Conservation (phyloP, 345 rosid genomes). For the Sonneratia alba region DNA sequence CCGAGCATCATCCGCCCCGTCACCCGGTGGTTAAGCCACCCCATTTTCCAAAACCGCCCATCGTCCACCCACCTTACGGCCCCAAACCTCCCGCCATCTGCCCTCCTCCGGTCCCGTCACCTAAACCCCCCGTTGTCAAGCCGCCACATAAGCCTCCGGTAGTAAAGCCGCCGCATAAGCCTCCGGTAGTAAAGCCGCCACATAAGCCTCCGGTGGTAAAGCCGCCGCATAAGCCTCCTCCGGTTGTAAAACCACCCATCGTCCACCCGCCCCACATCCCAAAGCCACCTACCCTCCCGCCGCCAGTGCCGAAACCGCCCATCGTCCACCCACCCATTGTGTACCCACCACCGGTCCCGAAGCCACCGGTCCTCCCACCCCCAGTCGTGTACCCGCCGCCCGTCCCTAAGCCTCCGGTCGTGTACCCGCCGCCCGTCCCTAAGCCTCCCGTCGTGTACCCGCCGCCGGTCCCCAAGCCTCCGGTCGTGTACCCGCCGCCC, state of each 20-base stretch:
- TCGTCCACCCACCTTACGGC: neutral
- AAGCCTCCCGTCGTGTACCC: conserved; percentile 20
- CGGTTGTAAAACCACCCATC: neutral
- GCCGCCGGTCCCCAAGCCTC: conserved; percentile 14
- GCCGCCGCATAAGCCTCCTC: conserved; percentile 1
- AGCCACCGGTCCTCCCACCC: conserved; percentile 20
- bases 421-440: conserved; percentile 14
- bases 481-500: conserved; percentile 7
- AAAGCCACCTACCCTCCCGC: conserved; percentile 11
- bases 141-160: conserved; percentile 8
- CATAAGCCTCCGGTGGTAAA: no score
- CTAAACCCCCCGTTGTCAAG: neutral
- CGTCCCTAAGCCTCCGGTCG: conserved; percentile 16
- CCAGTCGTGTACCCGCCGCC: conserved; percentile 2
- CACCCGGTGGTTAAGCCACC: neutral
- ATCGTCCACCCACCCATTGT: conserved; percentile 2
- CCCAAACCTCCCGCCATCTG: conserved; percentile 10
- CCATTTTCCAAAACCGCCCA: conserved; percentile 20
- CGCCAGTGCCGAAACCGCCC: conserved; percentile 13
- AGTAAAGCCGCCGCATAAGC: neutral
- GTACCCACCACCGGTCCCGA: conserved; percentile 17
- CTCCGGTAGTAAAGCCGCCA: conserved; percentile 2
- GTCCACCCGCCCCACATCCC: conserved; percentile 13
- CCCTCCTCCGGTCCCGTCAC: conserved; percentile 4
- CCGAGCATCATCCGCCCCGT: neutral